These are phyloP conservation scores for Dactylellina sp. DNA, from an alignment of 2,329 filamentous ascomycete genomes.

Conservation along the genomic window DNA sequence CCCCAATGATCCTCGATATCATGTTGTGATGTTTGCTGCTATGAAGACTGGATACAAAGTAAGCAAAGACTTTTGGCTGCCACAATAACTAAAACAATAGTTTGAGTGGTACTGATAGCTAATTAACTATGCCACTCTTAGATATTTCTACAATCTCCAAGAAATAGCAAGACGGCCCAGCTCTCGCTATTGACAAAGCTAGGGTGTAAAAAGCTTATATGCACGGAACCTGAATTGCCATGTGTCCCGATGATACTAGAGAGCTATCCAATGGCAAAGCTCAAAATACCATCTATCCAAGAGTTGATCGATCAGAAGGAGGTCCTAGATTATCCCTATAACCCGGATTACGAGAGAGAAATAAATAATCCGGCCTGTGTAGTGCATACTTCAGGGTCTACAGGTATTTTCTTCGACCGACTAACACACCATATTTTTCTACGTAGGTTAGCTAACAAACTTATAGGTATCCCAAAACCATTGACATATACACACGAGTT, in stretches of 20 bases:
- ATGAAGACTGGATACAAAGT: constrained; percentile 66
- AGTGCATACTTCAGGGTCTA: constrained; percentile 10
- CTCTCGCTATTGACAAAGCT: background rate
- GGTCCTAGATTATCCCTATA: constrained; percentile 3
- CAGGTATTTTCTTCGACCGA: constrained; percentile 14
- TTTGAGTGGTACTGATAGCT: background rate
- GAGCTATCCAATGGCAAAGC: constrained; percentile 6
- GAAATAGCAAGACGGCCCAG: constrained; percentile 11
- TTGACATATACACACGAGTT: constrained; percentile 6
- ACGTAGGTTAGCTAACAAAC: background rate
- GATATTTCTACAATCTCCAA: constrained; percentile 8
- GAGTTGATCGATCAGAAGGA: constrained; percentile 6
- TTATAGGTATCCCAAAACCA: constrained; percentile 13
- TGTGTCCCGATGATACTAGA: constrained; percentile 5
- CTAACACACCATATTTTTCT: background rate
- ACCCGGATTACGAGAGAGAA: background rate
- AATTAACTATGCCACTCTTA: background rate
- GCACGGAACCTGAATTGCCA: background rate
- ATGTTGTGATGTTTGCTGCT: constrained; percentile 63
- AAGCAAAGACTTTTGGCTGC: background rate
- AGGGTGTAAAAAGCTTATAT: constrained; percentile 19
- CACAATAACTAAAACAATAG: background rate
- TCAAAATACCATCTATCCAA: constrained; percentile 2
- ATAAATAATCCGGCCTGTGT: background rate
- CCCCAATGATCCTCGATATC: constrained; percentile 64